Evolutionary conservation across 2,329 filamentous ascomycete species (phyloP).

Genomic region (Drechslerella dactyloides): DNA sequence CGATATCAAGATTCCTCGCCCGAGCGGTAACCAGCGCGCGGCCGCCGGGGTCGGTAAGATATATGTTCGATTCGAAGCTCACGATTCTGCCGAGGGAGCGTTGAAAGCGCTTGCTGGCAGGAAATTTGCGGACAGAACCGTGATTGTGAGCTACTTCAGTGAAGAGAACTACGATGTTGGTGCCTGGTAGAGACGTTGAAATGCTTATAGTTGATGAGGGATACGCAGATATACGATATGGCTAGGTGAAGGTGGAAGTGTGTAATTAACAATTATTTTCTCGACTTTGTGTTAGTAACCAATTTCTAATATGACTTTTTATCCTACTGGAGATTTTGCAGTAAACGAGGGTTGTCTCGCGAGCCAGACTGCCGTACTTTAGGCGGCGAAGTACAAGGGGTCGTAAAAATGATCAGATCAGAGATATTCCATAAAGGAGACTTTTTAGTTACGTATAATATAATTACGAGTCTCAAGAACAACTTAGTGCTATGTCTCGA

Average conservation of each 20-base stretch:
- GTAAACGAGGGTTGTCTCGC: no score
- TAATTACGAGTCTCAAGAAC: no score
- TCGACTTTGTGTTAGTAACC: slow-evolving; percentile 33
- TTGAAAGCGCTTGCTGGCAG: slow-evolving; percentile 87
- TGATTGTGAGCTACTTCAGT: slow-evolving; percentile 94
- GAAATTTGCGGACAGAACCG: slow-evolving; percentile 95
- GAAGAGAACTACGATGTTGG: slow-evolving; percentile 97
- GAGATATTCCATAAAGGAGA: no score
- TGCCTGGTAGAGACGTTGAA: slow-evolving; percentile 72
- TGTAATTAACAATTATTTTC: slow-evolving; percentile 10
- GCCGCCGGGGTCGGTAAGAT: slow-evolving; percentile 95
- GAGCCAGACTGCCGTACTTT: no score
- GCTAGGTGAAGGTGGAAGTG: not conserved
- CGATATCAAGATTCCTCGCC: slow-evolving; percentile 91
- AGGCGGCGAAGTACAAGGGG: no score
- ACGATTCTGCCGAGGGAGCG: slow-evolving; percentile 80
- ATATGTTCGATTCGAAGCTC: slow-evolving; percentile 86
- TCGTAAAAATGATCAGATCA: no score
- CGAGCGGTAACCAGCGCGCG: slow-evolving; percentile 79
- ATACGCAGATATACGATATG: slow-evolving; percentile 9
- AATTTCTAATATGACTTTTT: not conserved
- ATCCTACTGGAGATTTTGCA: no score
- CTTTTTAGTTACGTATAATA: no score
- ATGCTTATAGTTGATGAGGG: not conserved
- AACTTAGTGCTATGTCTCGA: no score